Evolutionary conservation across 1,284 basidiomycete genomes (phyloP).

Genomic region (Wallemia ichthyophaga): DNA sequence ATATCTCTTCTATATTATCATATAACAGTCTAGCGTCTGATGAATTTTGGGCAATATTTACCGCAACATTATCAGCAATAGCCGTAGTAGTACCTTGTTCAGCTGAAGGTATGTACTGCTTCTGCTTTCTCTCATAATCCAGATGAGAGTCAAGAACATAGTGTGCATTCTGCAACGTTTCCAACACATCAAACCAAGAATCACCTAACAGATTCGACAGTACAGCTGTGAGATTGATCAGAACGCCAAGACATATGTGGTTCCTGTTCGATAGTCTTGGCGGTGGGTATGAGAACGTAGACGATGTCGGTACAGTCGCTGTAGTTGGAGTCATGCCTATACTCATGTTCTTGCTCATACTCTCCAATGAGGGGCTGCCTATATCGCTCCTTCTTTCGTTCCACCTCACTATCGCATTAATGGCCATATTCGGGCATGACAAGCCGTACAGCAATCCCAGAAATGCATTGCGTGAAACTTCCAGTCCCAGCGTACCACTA

Average conservation of each 20-base stretch:
- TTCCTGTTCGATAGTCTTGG: conserved; percentile 68
- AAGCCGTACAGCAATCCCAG: conserved; percentile 59
- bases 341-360: too few relatives aligned
- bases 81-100: not conserved
- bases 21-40: conserved; percentile 17
- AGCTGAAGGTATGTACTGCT: conserved; percentile 5
- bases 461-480: conserved; percentile 73
- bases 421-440: conserved; percentile 58
- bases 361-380: not conserved
- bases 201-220: conserved; percentile 53
- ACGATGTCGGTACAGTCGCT: conserved; percentile 28
- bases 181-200: conserved; percentile 73
- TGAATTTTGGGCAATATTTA: conserved; percentile 4
- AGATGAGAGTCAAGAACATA: conserved; percentile 28
- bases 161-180: conserved; percentile 70
- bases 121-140: conserved; percentile 5
- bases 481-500: conserved; percentile 55
- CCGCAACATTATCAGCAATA: conserved; percentile 3
- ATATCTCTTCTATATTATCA: conserved; percentile 39
- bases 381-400: not conserved
- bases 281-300: conserved; percentile 19
- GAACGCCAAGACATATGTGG: conserved; percentile 56
- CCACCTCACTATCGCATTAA: conserved; percentile 37
- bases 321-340: conserved; percentile 14
- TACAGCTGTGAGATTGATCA: conserved; percentile 46